These are phyloP conservation scores for Thraustochytrium sp. DNA, from an alignment of 352 stramenopile species.

Conservation along the genomic window DNA sequence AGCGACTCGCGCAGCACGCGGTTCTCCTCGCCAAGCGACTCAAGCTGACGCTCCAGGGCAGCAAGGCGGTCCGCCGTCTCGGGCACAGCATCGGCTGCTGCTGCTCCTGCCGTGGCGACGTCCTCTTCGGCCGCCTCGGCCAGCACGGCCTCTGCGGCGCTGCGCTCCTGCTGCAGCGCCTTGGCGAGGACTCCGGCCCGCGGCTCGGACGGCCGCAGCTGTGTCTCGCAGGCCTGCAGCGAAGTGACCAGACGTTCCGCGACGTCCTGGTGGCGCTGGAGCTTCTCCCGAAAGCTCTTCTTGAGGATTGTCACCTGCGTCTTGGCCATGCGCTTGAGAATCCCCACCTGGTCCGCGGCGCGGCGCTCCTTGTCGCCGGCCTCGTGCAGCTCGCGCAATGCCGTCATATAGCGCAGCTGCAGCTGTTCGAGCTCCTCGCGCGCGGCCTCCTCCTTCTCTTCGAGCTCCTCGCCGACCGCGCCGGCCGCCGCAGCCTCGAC, in stretches of 20 bases:
- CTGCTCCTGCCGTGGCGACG: neutral
- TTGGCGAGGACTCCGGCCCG: neutral
- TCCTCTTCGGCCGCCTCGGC: neutral
- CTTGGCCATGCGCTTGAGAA: slow-evolving; percentile 27
- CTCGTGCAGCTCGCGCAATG: neutral
- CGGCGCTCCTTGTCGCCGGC: slow-evolving; percentile 11
- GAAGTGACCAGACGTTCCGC: neutral
- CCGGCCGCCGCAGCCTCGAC: neutral
- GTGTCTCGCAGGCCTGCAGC: neutral
- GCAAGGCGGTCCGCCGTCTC: neutral
- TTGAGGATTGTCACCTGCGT: slow-evolving; percentile 30
- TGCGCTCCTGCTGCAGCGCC: neutral
- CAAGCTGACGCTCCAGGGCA: neutral
- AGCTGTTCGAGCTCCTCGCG: slow-evolving; percentile 30
- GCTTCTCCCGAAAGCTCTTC: neutral
- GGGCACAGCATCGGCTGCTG: neutral
- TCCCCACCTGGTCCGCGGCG: neutral
- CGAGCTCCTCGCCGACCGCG: neutral
- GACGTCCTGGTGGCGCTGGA: neutral
- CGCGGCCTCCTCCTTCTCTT: neutral
- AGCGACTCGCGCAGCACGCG: neutral
- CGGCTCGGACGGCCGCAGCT: neutral
- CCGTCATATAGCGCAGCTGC: slow-evolving; percentile 10
- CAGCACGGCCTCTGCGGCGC: neutral
- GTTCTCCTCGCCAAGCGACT: slow-evolving; percentile 11